Evolutionary conservation across 208 protist genomes (phyloP), one percentile per base, ranked within the genome.

Genomic region (Leptomonas pyrrhocoris): DNA sequence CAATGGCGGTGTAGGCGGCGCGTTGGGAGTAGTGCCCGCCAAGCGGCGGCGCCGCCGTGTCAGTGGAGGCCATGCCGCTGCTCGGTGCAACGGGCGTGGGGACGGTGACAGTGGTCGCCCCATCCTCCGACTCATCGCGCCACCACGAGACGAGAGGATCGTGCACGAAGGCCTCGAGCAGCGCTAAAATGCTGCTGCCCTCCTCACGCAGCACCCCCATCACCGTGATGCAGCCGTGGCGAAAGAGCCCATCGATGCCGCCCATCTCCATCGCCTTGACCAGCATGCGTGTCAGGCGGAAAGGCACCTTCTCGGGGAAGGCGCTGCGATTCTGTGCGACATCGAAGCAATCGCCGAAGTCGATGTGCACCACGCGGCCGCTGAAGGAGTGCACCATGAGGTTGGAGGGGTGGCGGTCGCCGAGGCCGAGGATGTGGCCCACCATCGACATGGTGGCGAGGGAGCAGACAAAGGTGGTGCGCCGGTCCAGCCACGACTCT

Each of bases 281-380:
- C 8, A 99, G 89, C 98, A 99, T 99, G 38, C 99, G 93, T 15
- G 99, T 99, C 15, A 99, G 93, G 13, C 99, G 92, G 94, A 99
- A 99, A 4, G 99, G 99, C 18, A 99, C 94, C 61, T 97, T 98
- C 81, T 99, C 99, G 2, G 99, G 99, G 66, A 97, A 99, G 36
- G 98, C 97, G 28, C 98, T 96, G 56, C 99, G 81, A 18, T 94
- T 85, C 88, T 99, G 98, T 4, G 99, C 99, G 13, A 98, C 98
- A 74, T 99, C 99, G 81, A 99, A 99, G 81, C 99, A 99, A 81
- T 99, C 99, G 74, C 99, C 99, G 89, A 99, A 99, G 92, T 99
- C 99, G 81, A 99, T 99, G 90, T 99, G 99, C 53, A 99, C 88
- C 23, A 99, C 93, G 59, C 99, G 97, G 54, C 99, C 98, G 53